These are phyloP conservation scores for Jasminum sambac DNA, from an alignment of 257 asterid genomes.

Conservation along the genomic window DNA sequence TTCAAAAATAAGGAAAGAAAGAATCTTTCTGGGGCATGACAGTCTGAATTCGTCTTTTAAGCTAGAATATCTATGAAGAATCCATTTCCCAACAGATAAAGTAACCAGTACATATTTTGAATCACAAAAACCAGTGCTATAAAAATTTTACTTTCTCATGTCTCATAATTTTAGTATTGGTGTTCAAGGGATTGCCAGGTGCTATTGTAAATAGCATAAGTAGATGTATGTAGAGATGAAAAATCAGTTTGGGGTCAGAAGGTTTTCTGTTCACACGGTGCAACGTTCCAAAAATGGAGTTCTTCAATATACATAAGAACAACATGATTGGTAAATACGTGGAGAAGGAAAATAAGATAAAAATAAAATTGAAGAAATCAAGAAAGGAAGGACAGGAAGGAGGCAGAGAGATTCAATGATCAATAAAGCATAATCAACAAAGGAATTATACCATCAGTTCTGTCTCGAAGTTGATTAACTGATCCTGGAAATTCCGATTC, in stretches of 20 bases:
- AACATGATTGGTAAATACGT: not conserved
- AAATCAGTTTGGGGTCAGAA: slow-evolving; percentile 13
- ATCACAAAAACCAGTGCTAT: slow-evolving; percentile 18
- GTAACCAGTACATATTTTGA: slow-evolving; percentile 1
- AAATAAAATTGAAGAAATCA: slow-evolving; percentile 12
- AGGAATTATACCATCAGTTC: slow-evolving; percentile 62
- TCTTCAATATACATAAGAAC: slow-evolving; percentile 6
- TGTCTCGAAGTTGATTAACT: slow-evolving; percentile 52
- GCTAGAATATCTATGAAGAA: slow-evolving; percentile 18
- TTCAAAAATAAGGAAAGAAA: not conserved
- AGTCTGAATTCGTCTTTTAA: slow-evolving; percentile 9
- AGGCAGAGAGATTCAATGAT: slow-evolving; percentile 3
- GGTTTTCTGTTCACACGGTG: not conserved
- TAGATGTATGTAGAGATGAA: slow-evolving; percentile 14
- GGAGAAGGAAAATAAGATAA: not conserved
- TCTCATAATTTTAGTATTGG: not conserved
- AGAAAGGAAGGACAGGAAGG: not conserved
- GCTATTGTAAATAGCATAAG: slow-evolving; percentile 17
- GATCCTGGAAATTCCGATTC: slow-evolving; percentile 61
- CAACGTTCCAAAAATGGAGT: not conserved
- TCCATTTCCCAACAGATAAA: slow-evolving; percentile 16
- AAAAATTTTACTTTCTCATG: not conserved
- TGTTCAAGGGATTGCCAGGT: slow-evolving; percentile 1
- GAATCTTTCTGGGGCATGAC: not conserved
- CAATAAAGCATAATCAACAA: slow-evolving; percentile 9